Percentiles rank a stretch among this genome's conserved stretches.
phyloP scores from a whole-genome alignment of 371 early-diverging fungal species.

The Vavraia culicis region DNA sequence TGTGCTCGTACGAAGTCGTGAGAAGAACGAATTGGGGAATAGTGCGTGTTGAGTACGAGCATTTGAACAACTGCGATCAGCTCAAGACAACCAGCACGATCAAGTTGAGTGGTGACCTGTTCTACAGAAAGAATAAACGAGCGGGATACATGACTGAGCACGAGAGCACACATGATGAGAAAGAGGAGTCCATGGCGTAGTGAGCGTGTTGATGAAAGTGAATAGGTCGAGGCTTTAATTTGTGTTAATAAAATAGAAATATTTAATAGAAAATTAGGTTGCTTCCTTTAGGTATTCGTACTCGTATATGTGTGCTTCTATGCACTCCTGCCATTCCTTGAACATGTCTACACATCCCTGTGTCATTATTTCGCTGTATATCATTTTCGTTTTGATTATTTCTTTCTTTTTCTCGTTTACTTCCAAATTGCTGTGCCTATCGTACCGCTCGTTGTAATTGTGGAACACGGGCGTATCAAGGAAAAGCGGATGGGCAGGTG shows the following conservation, averaged over 20 bases:
- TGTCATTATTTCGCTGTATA: slow-evolving; percentile 24
- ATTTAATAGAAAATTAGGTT: too few species aligned
- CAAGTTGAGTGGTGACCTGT: slow-evolving; percentile 26
- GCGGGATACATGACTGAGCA: background rate
- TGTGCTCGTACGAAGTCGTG: slow-evolving; percentile 26
- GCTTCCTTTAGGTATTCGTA: slow-evolving; percentile 2
- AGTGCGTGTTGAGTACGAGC: slow-evolving; percentile 44
- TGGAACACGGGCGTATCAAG: slow-evolving; percentile 51
- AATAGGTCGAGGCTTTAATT: too few species aligned
- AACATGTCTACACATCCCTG: slow-evolving; percentile 5
- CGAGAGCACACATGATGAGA: too few species aligned
- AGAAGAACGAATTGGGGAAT: slow-evolving; percentile 41
- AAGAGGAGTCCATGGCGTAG: too few species aligned
- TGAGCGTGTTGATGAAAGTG: too few species aligned
- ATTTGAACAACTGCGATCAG: slow-evolving; percentile 42
- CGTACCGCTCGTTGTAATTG: slow-evolving; percentile 15
- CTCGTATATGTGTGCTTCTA: slow-evolving; percentile 17
- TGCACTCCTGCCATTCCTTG: slow-evolving; percentile 13
- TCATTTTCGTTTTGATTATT: slow-evolving; percentile 16
- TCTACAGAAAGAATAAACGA: slow-evolving; percentile 29
- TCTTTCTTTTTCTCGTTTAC: slow-evolving; percentile 14
- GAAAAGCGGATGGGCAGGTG: slow-evolving; percentile 76
- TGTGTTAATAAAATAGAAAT: too few species aligned
- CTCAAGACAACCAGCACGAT: slow-evolving; percentile 31
- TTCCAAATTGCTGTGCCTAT: too few species aligned